A percentile compares a stretch with the other conserved stretches of the same genome.
phyloP scores from a whole-genome alignment of 2,329 filamentous ascomycete species.

The Aspergillus sp. region DNA sequence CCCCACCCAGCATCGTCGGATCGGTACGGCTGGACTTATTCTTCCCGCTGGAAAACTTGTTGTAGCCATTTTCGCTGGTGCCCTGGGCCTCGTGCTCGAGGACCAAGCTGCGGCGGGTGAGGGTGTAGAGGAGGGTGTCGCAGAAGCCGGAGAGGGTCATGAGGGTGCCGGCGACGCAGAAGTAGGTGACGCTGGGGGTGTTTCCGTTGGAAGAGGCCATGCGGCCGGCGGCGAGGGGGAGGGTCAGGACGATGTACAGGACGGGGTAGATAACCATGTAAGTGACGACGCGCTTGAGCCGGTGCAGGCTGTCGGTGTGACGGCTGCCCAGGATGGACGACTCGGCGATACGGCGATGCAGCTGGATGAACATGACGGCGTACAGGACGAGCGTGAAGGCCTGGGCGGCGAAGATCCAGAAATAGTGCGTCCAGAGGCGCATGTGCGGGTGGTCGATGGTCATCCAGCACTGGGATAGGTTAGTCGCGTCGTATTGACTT shows the following conservation, averaged over 20 bases:
- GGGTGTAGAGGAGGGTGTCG: slow-evolving; percentile 49
- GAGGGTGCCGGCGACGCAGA: slow-evolving; percentile 46
- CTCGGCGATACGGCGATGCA: slow-evolving; percentile 36
- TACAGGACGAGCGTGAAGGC: slow-evolving; percentile 44
- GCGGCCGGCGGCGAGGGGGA: slow-evolving; percentile 49
- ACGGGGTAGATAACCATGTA: slow-evolving; percentile 42
- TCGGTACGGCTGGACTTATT: slow-evolving; percentile 20
- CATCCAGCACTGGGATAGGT: slow-evolving; percentile 21
- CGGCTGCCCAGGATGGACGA: slow-evolving; percentile 27
- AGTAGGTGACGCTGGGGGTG: slow-evolving; percentile 31
- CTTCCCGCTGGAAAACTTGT: slow-evolving; percentile 20
- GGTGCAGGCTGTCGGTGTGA: slow-evolving; percentile 29
- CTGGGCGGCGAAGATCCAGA: slow-evolving; percentile 47
- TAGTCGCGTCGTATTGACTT: too few species aligned
- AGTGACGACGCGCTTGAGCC: slow-evolving; percentile 34
- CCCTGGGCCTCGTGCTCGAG: slow-evolving; percentile 37
- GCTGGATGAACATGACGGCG: slow-evolving; percentile 39
- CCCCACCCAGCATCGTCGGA: slow-evolving; percentile 22
- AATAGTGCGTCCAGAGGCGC: slow-evolving; percentile 43
- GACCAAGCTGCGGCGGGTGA: slow-evolving; percentile 48
- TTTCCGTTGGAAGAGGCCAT: slow-evolving; percentile 32
- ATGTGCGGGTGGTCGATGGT: slow-evolving; percentile 34
- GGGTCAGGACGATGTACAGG: slow-evolving; percentile 52
- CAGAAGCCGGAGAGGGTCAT: slow-evolving; percentile 52
- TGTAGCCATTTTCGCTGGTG: slow-evolving; percentile 19